These are phyloP conservation scores for Candida takata DNA, from an alignment of 805 yeast genomes.

Conservation along the genomic window DNA sequence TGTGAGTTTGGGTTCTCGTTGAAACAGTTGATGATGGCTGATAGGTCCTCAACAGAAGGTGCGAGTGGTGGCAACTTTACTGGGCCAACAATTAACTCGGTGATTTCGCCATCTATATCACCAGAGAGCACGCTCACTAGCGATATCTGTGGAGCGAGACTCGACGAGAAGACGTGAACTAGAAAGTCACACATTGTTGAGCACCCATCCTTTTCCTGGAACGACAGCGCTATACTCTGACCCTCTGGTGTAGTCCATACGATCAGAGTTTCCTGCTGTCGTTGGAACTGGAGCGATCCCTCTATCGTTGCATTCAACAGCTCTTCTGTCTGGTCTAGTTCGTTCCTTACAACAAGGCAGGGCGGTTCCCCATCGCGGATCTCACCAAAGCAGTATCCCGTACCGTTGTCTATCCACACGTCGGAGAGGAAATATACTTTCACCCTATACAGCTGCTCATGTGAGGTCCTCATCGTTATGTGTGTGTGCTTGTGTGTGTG, in stretches of 20 bases:
- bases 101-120: slow-evolving; percentile 44
- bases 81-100: slow-evolving; percentile 79
- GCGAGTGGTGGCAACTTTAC: slow-evolving; percentile 53
- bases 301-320: slow-evolving; percentile 61
- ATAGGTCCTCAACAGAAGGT: slow-evolving; percentile 45
- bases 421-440: slow-evolving; percentile 81
- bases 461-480: slow-evolving; percentile 1
- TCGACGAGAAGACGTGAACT: slow-evolving; percentile 50
- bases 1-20: slow-evolving; percentile 49
- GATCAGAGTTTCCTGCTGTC: slow-evolving; percentile 89
- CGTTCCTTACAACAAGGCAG: slow-evolving; percentile 66
- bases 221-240: slow-evolving; percentile 78
- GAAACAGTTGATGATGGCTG: slow-evolving; percentile 47
- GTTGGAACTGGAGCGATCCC: slow-evolving; percentile 76
- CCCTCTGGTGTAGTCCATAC: slow-evolving; percentile 83
- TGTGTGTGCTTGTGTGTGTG: too few species aligned
- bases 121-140: slow-evolving; percentile 59
- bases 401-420: slow-evolving; percentile 89
- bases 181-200: slow-evolving; percentile 75
- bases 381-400: slow-evolving; percentile 83
- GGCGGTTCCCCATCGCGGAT: slow-evolving; percentile 36
- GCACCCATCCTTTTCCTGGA: slow-evolving; percentile 91
- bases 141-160: slow-evolving; percentile 58
- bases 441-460: slow-evolving; percentile 60
- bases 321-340: slow-evolving; percentile 48